Evolutionary conservation across 225 moss, liverwort and hornwort species (phyloP).

Genomic region (Pleurozium schreberi): DNA sequence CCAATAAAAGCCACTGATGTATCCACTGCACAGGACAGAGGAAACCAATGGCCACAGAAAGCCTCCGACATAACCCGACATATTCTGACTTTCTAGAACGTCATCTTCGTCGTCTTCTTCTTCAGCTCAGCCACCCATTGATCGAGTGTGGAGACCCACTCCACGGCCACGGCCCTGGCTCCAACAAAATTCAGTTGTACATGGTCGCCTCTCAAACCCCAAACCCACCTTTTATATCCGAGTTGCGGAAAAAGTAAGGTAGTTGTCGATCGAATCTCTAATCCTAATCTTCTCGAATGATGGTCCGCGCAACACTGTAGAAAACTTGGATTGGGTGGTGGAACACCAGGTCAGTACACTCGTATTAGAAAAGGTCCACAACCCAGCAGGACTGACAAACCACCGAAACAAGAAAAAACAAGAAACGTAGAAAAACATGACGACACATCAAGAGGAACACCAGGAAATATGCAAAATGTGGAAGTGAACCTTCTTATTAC

Average conservation of each 20-base stretch:
- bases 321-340: neutral
- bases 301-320: neutral
- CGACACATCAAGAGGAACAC: neutral
- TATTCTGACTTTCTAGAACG: constrained; percentile 23
- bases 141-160: neutral
- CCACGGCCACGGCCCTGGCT: neutral
- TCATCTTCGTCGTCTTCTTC: neutral
- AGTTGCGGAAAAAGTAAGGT: neutral
- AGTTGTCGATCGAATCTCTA: neutral
- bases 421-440: neutral
- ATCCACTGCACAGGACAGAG: neutral
- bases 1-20: neutral
- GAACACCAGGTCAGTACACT: neutral
- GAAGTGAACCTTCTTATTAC: constrained; percentile 32
- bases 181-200: neutral
- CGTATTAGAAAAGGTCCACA: neutral
- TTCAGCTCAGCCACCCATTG: neutral
- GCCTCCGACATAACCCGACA: constrained; percentile 23
- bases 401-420: neutral
- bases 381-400: neutral
- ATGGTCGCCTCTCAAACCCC: neutral
- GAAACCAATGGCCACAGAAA: constrained; percentile 3
- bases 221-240: neutral
- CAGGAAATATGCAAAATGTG: constrained; percentile 4
- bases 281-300: neutral